Evolutionary conservation across 2,329 filamentous ascomycete species (phyloP).

Genomic region (Exophiala calicioides): DNA sequence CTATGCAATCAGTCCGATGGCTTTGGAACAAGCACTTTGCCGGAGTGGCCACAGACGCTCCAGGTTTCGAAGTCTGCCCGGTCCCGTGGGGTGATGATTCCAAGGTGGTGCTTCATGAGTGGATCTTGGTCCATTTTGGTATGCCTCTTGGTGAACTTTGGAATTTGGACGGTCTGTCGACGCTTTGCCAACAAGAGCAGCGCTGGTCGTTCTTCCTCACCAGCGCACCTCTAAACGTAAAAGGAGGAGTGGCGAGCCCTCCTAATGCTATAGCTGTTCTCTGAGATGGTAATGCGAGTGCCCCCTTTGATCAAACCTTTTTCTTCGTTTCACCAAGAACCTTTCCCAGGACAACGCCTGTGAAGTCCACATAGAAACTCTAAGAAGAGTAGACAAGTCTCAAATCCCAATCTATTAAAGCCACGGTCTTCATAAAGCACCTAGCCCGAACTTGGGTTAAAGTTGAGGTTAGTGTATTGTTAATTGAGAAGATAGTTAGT

Average conservation of each 20-base stretch:
- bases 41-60: slow-evolving; percentile 36
- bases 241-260: slow-evolving; percentile 23
- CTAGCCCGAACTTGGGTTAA: too few relatives aligned
- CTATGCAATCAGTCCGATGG: slow-evolving; percentile 36
- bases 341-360: too few relatives aligned
- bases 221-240: slow-evolving; percentile 34
- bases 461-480: too few relatives aligned
- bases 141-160: slow-evolving; percentile 30
- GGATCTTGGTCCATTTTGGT: slow-evolving; percentile 28
- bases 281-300: too few relatives aligned
- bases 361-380: too few relatives aligned
- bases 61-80: slow-evolving; percentile 30
- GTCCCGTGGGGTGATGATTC: background rate
- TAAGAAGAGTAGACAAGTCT: too few relatives aligned
- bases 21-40: slow-evolving; percentile 37
- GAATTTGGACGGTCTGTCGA: slow-evolving; percentile 42
- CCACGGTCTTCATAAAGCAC: too few relatives aligned
- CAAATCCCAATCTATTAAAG: too few relatives aligned
- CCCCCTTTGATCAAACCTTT: too few relatives aligned
- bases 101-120: slow-evolving; percentile 11
- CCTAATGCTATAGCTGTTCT: slow-evolving; percentile 25
- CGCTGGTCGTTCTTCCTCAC: slow-evolving; percentile 51
- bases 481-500: too few relatives aligned
- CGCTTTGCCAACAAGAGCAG: slow-evolving; percentile 35
- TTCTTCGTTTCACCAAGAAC: too few relatives aligned